These are phyloP conservation scores for Anthracocystis walkeri DNA, from an alignment of 1,284 basidiomycete species.

Conservation along the genomic window DNA sequence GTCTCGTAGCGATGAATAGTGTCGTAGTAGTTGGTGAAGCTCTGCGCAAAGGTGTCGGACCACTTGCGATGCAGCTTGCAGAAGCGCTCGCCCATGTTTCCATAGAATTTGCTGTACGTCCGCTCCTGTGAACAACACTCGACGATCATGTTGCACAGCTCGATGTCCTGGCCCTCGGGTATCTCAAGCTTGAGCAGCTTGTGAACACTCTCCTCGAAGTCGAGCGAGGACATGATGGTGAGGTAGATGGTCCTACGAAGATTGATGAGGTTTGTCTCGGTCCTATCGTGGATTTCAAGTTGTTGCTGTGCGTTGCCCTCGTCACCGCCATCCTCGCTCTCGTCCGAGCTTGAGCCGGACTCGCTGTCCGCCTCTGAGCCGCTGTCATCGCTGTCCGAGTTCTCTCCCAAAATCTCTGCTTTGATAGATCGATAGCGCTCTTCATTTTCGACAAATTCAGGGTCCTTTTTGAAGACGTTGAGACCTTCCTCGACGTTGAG, in stretches of 20 bases:
- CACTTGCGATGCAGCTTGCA: slow-evolving; percentile 94
- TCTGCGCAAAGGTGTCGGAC: slow-evolving; percentile 88
- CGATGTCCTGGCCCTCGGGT: slow-evolving; percentile 91
- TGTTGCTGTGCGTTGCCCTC: slow-evolving; percentile 70
- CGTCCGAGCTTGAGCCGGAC: slow-evolving; percentile 69
- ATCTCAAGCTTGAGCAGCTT: slow-evolving; percentile 94
- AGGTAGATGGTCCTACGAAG: slow-evolving; percentile 93
- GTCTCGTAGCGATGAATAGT: slow-evolving; percentile 99
- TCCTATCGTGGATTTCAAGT: slow-evolving; percentile 89
- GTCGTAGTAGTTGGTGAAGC: slow-evolving; percentile 90
- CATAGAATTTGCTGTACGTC: slow-evolving; percentile 95
- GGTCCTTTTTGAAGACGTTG: slow-evolving; percentile 95
- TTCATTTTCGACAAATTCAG: slow-evolving; percentile 89
- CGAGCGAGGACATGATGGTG: slow-evolving; percentile 83
- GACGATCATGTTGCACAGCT: slow-evolving; percentile 97
- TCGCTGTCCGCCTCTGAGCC: slow-evolving; percentile 46
- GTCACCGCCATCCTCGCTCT: slow-evolving; percentile 75
- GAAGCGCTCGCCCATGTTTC: slow-evolving; percentile 93
- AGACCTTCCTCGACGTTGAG: slow-evolving; percentile 92
- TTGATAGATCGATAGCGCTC: slow-evolving; percentile 93
- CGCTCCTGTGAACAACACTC: slow-evolving; percentile 99
- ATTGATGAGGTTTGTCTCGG: slow-evolving; percentile 95
- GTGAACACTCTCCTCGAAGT: slow-evolving; percentile 98
- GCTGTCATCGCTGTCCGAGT: slow-evolving; percentile 48
- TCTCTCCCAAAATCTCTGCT: slow-evolving; percentile 85